Conservation (phyloP, 2,329 filamentous ascomycete genomes). For the Aaosphaeria pasadenensis region DNA sequence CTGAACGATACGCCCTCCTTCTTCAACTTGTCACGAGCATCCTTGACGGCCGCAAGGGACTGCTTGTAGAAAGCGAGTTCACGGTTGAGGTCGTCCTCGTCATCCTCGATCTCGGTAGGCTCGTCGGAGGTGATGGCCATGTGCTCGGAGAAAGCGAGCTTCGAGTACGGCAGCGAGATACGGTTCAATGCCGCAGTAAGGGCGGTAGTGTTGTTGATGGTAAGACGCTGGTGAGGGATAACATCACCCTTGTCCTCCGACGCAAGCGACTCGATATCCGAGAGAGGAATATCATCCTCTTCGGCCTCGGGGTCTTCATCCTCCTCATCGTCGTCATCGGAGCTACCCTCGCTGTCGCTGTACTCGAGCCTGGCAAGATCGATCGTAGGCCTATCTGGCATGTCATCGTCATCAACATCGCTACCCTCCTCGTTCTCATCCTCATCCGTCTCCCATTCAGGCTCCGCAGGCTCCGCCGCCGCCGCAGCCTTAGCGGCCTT, state of each 20-base stretch:
- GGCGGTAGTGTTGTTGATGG: constrained; percentile 94
- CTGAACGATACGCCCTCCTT: constrained; percentile 84
- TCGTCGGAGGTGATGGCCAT: constrained; percentile 70
- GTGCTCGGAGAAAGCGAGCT: constrained; percentile 77
- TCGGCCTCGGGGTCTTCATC: constrained; percentile 69
- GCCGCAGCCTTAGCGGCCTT: constrained; percentile 32
- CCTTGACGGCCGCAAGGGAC: constrained; percentile 72
- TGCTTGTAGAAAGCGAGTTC: constrained; percentile 94
- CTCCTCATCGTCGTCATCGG: constrained; percentile 48
- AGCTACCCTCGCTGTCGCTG: constrained; percentile 21
- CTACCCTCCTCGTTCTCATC: constrained; percentile 38
- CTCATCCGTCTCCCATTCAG: constrained; percentile 33
- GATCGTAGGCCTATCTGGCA: constrained; percentile 8
- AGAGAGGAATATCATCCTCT: constrained; percentile 85
- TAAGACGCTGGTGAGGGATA: constrained; percentile 85
- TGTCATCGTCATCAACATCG: constrained; percentile 25
- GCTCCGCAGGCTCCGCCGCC: constrained; percentile 13
- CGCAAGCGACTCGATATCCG: constrained; percentile 75
- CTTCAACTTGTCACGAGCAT: constrained; percentile 70
- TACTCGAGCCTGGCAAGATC: constrained; percentile 36
- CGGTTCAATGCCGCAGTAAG: constrained; percentile 77
- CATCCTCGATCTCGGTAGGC: constrained; percentile 72
- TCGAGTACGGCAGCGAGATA: constrained; percentile 66
- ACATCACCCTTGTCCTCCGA: constrained; percentile 84
- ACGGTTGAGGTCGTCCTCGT: constrained; percentile 87